Evolutionary conservation across 148 eudicot genomes (phyloP).

Genomic region (Diospyros lotus): DNA sequence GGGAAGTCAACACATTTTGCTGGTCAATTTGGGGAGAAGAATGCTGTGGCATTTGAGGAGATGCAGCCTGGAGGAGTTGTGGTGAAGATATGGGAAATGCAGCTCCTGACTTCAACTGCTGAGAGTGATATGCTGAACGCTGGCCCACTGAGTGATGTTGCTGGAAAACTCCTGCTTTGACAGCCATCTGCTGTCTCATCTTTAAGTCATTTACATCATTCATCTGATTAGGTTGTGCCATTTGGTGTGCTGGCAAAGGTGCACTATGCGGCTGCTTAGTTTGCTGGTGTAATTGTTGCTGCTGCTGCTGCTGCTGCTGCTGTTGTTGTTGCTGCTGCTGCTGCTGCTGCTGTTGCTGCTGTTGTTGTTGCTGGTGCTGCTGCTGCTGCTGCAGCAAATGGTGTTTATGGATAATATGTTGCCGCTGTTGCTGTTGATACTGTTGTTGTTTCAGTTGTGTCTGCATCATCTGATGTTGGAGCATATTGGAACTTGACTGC

Average conservation of each 20-base stretch:
- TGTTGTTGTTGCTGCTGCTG: conserved; percentile 52
- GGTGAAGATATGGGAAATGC: conserved; percentile 68
- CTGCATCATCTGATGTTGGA: conserved; percentile 58
- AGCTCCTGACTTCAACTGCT: conserved; percentile 64
- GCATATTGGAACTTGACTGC: conserved; percentile 59
- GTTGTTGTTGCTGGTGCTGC: conserved; percentile 51
- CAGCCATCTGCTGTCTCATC: conserved; percentile 61
- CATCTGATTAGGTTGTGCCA: conserved; percentile 65
- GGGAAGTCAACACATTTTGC: conserved; percentile 47
- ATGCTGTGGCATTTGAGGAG: conserved; percentile 81
- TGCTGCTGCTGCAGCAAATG: conserved; percentile 57
- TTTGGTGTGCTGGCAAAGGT: conserved; percentile 61
- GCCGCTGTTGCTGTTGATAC: conserved; percentile 39
- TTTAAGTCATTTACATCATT: conserved; percentile 64
- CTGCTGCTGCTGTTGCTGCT: conserved; percentile 49
- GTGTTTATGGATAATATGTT: conserved; percentile 40
- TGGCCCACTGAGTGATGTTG: conserved; percentile 60
- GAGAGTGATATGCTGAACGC: conserved; percentile 54
- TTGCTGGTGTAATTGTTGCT: conserved; percentile 47
- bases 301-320: conserved; percentile 41
- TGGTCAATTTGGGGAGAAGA: conserved; percentile 89
- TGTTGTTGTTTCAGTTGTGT: conserved; percentile 62
- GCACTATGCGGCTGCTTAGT: conserved; percentile 51
- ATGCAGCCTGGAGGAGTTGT: conserved; percentile 58
- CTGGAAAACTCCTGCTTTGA: conserved; percentile 56